Evolutionary conservation across 345 rosid genomes (phyloP), one percentile per base, ranked within the genome.

Genomic region (Aegle marmelos): DNA sequence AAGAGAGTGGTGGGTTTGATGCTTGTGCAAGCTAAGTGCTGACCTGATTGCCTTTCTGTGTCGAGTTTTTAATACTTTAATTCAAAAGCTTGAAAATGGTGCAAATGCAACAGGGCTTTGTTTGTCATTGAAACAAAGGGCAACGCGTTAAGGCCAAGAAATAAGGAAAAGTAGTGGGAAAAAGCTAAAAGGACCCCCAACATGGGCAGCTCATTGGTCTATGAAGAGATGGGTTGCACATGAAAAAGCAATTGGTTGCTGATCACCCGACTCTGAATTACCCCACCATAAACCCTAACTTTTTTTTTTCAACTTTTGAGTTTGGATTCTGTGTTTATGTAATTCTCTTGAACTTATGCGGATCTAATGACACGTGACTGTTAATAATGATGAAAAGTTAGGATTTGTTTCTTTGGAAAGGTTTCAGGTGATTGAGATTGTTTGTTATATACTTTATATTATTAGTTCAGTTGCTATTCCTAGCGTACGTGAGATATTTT

Each of bases 161-260:
- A 72, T 24, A 77, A 30, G 75, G 72, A 71, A 72, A 84, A 80
- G 58, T 57, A 50, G 36, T 3, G 50, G 28, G 61, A 37, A 41
- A 67, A 58, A 63, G 45, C 33, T 39, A 80, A 33, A 37, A 17
- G 77, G 73, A 75, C 30, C 60, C 63, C 67, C 54, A 77, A 77
- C 76, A 71, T 74, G 81, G 83, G 74, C 76, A 80, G 72, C 75
- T 79, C 83, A 83, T 83, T 82, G 87, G 88, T 82, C 81, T 70
- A 67, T 70, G 80, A 79, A 70, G 17, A 36, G 76, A 80, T 85
- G 79, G 82, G 53, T 34, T 76, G 91, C 90, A 85, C 86, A 84
- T 83, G 87, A 74, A 79, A 74, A 60, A 36, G 69, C 73, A 17
- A 17, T 10, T 77, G 41, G 60, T 61, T 28, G 79, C 80, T 76